Evolutionary conservation across 2,329 filamentous ascomycete genomes (phyloP).

Genomic region (Blastomyces gilchristii): DNA sequence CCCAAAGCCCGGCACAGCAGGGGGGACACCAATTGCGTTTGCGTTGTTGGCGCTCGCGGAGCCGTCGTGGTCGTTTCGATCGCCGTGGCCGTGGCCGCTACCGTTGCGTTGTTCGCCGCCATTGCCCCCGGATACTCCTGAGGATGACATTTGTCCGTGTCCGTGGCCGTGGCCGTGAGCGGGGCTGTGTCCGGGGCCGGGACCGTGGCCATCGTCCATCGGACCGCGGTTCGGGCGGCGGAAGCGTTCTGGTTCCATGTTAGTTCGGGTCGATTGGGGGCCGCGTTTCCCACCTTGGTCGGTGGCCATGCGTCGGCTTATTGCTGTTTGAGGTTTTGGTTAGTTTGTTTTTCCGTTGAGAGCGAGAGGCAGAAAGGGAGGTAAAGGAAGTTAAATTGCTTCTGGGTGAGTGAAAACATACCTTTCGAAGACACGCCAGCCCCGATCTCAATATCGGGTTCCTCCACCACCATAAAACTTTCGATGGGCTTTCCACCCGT

Average conservation of each 20-base stretch:
- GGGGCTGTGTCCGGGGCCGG: slow-evolving; percentile 17
- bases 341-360: slow-evolving; percentile 11
- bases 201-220: slow-evolving; percentile 14
- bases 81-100: slow-evolving; percentile 18
- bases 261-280: slow-evolving; percentile 37
- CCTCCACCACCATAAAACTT: slow-evolving; percentile 78
- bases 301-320: slow-evolving; percentile 43
- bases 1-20: slow-evolving; percentile 46
- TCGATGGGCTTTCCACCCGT: slow-evolving; percentile 76
- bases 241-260: slow-evolving; percentile 21
- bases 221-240: slow-evolving; percentile 24
- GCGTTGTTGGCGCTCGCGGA: slow-evolving; percentile 21
- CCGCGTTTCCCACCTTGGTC: slow-evolving; percentile 42
- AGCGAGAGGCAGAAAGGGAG: neutral
- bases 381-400: too few relatives aligned
- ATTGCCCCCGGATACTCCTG: slow-evolving; percentile 16
- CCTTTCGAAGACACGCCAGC: slow-evolving; percentile 93
- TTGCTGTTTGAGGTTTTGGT: slow-evolving; percentile 27
- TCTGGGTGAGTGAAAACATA: slow-evolving; percentile 21
- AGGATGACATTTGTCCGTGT: slow-evolving; percentile 10
- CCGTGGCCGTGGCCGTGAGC: slow-evolving; percentile 15
- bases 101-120: slow-evolving; percentile 22
- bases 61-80: slow-evolving; percentile 28
- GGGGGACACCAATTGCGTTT: slow-evolving; percentile 42
- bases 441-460: slow-evolving; percentile 97